Evolutionary conservation across 768 basidiomycete genomes (phyloP).

Genomic region (Tricholoma sp.): DNA sequence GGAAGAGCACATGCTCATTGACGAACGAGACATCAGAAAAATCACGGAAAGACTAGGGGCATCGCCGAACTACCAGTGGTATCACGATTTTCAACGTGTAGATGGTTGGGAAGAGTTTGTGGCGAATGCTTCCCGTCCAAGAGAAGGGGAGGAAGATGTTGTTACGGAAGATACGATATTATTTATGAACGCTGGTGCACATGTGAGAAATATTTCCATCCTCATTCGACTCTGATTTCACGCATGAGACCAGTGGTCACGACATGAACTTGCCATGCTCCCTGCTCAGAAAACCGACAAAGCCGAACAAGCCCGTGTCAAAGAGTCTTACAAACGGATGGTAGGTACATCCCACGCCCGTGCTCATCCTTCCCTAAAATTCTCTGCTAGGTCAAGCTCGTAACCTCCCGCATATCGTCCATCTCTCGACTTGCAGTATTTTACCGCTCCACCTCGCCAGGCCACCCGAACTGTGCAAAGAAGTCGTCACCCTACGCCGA

Average conservation of each 20-base stretch:
- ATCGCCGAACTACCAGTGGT: slow-evolving; percentile 19
- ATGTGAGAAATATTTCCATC: slow-evolving; percentile 13
- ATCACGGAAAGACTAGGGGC: slow-evolving; percentile 23
- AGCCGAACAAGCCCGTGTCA: slow-evolving; percentile 22
- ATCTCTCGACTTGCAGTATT: slow-evolving; percentile 17
- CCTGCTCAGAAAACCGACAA: slow-evolving; percentile 18
- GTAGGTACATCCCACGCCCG: slow-evolving; percentile 1
- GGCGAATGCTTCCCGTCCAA: slow-evolving; percentile 13
- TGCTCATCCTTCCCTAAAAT: not conserved
- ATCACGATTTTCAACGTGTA: slow-evolving; percentile 21
- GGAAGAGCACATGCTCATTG: slow-evolving; percentile 25
- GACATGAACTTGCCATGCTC: slow-evolving; percentile 23
- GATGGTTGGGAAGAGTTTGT: slow-evolving; percentile 23
- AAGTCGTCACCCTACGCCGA: slow-evolving; percentile 17
- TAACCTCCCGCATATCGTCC: slow-evolving; percentile 17
- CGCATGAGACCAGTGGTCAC: slow-evolving; percentile 20
- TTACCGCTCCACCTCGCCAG: slow-evolving; percentile 24
- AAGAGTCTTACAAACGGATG: slow-evolving; percentile 25
- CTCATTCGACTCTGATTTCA: not conserved
- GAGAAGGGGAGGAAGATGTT: slow-evolving; percentile 18
- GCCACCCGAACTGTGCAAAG: slow-evolving; percentile 20
- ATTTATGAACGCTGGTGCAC: slow-evolving; percentile 25
- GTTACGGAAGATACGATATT: slow-evolving; percentile 25
- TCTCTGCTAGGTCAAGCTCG: slow-evolving; percentile 15
- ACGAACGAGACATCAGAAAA: slow-evolving; percentile 19